Evolutionary conservation across 345 rosid genomes (phyloP).

Genomic region (Toxicodendron radicans): DNA sequence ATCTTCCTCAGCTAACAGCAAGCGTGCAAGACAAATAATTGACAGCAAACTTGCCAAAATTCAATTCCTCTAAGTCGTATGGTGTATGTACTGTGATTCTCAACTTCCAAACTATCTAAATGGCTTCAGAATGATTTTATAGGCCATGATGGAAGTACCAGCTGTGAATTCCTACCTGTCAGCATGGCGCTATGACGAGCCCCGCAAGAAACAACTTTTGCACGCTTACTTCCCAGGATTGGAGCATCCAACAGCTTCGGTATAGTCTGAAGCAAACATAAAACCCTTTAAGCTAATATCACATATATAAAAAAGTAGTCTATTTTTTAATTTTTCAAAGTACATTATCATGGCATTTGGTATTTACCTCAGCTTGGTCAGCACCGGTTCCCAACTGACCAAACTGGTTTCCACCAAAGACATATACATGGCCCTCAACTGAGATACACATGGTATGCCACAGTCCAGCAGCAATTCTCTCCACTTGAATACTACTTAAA

Average conservation of each 20-base stretch:
- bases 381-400: constrained; percentile 84
- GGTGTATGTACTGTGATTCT: neutral
- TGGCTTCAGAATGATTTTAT: constrained; percentile 24
- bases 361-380: constrained; percentile 66
- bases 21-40: no score
- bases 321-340: no score
- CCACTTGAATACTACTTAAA: constrained; percentile 44
- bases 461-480: constrained; percentile 67
- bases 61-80: no score
- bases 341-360: neutral
- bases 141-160: neutral
- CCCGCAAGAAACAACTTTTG: constrained; percentile 63
- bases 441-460: constrained; percentile 84
- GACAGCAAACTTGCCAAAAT: no score
- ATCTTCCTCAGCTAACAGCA: neutral
- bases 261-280: constrained; percentile 37
- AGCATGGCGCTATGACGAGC: constrained; percentile 75
- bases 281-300: constrained; percentile 6
- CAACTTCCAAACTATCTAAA: constrained; percentile 28
- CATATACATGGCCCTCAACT: constrained; percentile 63
- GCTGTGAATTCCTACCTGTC: constrained; percentile 49
- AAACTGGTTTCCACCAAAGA: constrained; percentile 87
- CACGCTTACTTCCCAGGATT: constrained; percentile 51
- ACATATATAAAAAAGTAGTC: neutral
- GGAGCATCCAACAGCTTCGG: constrained; percentile 71